A percentile compares a stretch with the other conserved stretches of the same genome.
phyloP scores from a whole-genome alignment of 2,329 filamentous ascomycete genomes.

The Berkeleyomyces rouxiae region DNA sequence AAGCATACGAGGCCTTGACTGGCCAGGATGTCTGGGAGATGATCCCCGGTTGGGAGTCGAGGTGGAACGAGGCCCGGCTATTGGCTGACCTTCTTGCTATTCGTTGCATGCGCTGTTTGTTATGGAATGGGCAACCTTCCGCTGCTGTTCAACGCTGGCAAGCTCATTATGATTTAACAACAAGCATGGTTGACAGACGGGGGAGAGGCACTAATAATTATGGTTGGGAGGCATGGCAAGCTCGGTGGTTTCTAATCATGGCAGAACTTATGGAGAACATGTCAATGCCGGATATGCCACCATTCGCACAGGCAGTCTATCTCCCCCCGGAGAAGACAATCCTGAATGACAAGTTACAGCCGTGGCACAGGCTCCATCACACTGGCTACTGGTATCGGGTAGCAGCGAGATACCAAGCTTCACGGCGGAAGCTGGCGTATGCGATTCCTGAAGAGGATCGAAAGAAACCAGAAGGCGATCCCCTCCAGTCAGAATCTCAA shows the following conservation, averaged over 20 bases:
- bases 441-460: constrained; percentile 44
- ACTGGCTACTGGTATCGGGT: constrained; percentile 50
- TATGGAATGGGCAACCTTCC: constrained; percentile 68
- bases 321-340: constrained; percentile 42
- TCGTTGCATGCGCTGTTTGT: constrained; percentile 62
- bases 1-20: constrained; percentile 70
- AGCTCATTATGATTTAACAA: constrained; percentile 55
- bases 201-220: constrained; percentile 80
- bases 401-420: constrained; percentile 39
- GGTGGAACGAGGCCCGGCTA: constrained; percentile 86
- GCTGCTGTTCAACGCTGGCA: constrained; percentile 68
- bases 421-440: constrained; percentile 36
- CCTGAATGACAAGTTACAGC: constrained; percentile 39
- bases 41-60: constrained; percentile 74
- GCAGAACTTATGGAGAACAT: constrained; percentile 40
- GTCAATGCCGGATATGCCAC: constrained; percentile 32
- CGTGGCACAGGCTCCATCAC: constrained; percentile 49
- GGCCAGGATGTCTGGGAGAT: constrained; percentile 72
- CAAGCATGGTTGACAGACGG: constrained; percentile 62
- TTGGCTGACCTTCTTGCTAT: constrained; percentile 69
- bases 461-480: constrained; percentile 28
- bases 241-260: constrained; percentile 50
- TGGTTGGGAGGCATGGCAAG: constrained; percentile 88
- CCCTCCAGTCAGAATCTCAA: constrained; percentile 27
- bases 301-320: constrained; percentile 29